These are phyloP conservation scores for Stagonosporopsis chrysanthemi DNA, from an alignment of 2,329 filamentous ascomycete species.

Conservation along the genomic window DNA sequence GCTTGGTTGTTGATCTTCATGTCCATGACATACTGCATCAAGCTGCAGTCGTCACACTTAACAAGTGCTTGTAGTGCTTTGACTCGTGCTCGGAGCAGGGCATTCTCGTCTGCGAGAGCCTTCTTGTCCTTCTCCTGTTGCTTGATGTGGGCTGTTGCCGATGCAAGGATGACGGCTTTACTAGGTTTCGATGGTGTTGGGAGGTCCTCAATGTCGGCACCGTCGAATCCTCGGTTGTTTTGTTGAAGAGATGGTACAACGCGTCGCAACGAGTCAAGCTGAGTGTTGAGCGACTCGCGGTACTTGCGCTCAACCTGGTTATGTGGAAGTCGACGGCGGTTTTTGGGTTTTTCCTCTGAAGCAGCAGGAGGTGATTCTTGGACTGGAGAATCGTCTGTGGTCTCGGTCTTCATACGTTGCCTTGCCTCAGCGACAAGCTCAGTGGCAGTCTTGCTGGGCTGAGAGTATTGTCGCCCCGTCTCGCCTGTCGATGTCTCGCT, in stretches of 20 bases:
- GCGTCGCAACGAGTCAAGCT: conserved; percentile 53
- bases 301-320: conserved; percentile 58
- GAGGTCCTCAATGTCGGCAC: conserved; percentile 54
- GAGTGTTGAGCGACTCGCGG: conserved; percentile 56
- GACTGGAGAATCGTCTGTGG: conserved; percentile 36
- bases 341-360: conserved; percentile 43
- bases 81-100: conserved; percentile 49
- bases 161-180: conserved; percentile 57
- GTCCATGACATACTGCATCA: conserved; percentile 55
- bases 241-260: conserved; percentile 53
- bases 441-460: conserved; percentile 26
- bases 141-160: conserved; percentile 57
- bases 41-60: conserved; percentile 56
- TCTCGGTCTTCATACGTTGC: conserved; percentile 44
- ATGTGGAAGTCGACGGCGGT: conserved; percentile 50
- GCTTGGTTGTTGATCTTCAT: conserved; percentile 49
- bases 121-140: conserved; percentile 55
- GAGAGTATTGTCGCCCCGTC: conserved; percentile 39
- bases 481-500: conserved; percentile 41
- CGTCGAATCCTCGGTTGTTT: conserved; percentile 43
- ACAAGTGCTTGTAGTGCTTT: conserved; percentile 55
- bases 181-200: conserved; percentile 52
- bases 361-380: conserved; percentile 33
- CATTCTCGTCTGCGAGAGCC: conserved; percentile 49
- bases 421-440: conserved; percentile 28